phyloP scores from a whole-genome alignment of 2,329 filamentous ascomycete genomes.

The Coniella lustricola region DNA sequence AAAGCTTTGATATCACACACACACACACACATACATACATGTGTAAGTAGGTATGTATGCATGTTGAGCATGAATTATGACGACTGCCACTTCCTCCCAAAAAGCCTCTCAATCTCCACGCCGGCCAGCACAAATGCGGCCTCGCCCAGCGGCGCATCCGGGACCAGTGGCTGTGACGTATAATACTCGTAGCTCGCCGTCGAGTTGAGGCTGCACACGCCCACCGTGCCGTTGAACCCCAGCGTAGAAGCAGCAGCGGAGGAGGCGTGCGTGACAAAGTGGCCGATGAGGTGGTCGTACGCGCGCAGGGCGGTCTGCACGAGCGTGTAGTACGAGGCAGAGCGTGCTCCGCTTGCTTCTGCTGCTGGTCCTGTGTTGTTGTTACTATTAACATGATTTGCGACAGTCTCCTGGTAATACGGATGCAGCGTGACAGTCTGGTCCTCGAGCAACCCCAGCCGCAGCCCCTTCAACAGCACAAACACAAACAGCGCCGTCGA shows the following conservation, averaged over 20 bases:
- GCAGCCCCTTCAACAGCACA: conserved; percentile 37
- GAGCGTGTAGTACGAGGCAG: conserved; percentile 1
- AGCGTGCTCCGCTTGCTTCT: not conserved
- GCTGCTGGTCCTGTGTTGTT: not conserved
- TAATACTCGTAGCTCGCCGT: conserved; percentile 35
- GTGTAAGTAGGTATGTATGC: too few relatives aligned
- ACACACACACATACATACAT: too few relatives aligned
- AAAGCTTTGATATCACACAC: too few relatives aligned
- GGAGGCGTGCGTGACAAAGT: conserved; percentile 3
- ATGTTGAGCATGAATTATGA: too few relatives aligned
- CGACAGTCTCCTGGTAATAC: too few relatives aligned
- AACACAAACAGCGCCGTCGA: conserved; percentile 41
- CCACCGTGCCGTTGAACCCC: conserved; percentile 31
- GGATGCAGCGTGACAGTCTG: not conserved
- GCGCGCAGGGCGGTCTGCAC: not conserved
- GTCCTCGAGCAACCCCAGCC: conserved; percentile 1
- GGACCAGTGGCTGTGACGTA: conserved; percentile 26
- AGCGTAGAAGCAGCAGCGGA: not conserved
- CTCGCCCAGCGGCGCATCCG: conserved; percentile 32
- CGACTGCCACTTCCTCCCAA: not conserved
- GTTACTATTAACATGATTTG: not conserved
- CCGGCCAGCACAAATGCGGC: conserved; percentile 31
- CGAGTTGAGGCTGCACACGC: conserved; percentile 35
- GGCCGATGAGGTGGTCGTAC: not conserved
- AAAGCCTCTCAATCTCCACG: conserved; percentile 27